These are phyloP conservation scores for Ascobolus immersus DNA, from an alignment of 495 filamentous ascomycete genomes.

Conservation along the genomic window DNA sequence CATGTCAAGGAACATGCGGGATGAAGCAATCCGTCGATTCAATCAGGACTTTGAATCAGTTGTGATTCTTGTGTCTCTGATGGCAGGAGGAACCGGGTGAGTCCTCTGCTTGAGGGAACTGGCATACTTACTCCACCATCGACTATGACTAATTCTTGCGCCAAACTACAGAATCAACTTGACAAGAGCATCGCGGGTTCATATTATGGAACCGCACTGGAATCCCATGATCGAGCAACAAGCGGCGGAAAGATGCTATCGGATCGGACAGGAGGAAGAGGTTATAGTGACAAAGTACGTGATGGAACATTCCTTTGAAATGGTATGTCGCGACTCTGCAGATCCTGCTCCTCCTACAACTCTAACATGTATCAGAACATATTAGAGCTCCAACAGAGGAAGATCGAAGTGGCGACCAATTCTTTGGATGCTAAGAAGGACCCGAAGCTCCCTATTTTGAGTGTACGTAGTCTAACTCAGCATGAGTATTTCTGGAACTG, in stretches of 20 bases:
- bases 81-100: constrained; percentile 59
- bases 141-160: constrained; percentile 2
- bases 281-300: constrained; percentile 24
- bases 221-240: constrained; percentile 30
- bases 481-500: too few relatives aligned
- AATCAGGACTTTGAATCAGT: constrained; percentile 37
- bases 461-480: too few relatives aligned
- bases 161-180: constrained; percentile 21
- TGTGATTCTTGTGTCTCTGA: constrained; percentile 73
- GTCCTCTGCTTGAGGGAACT: too few relatives aligned
- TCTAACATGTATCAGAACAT: too few relatives aligned
- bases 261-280: constrained; percentile 23
- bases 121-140: too few relatives aligned
- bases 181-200: constrained; percentile 22
- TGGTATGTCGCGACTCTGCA: constrained; percentile 13
- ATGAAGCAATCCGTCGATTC: constrained; percentile 30
- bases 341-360: too few relatives aligned
- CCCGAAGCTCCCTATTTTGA: too few relatives aligned
- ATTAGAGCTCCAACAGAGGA: too few relatives aligned
- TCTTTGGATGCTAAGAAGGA: too few relatives aligned
- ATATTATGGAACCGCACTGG: constrained; percentile 30
- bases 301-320: constrained; percentile 23
- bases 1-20: neutral
- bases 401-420: too few relatives aligned
- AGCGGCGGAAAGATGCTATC: constrained; percentile 22